Evolutionary conservation across 2,329 filamentous ascomycete genomes (phyloP), one percentile per base, ranked within the genome.

Genomic region (Tolypocladium cylindrosporum): DNA sequence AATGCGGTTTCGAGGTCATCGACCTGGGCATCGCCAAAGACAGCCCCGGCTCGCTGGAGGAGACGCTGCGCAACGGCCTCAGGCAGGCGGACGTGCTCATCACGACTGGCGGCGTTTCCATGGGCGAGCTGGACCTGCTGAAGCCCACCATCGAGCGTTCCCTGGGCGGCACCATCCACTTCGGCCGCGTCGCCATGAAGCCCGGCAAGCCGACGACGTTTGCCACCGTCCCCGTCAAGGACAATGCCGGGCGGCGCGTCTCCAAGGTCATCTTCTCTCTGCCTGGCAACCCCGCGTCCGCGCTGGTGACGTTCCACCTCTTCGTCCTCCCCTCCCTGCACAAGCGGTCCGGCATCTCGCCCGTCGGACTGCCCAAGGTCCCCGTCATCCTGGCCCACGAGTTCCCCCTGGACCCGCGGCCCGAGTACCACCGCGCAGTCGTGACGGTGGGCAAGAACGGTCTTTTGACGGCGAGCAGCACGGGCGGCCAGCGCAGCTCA

Each of bases 121-220:
- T 99, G 94, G 94, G 94, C 58, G 94, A 99, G 74, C 84, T 97
- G 2, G 94, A 99, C 72, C 86, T 99, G 9, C 83, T 99, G 24
- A 99, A 99, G 71, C 93, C 94, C 0, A 97, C 93, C 0, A 90
- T 99, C 66, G 94, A 97, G 76, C 87, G 93, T 48, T 80, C 86
- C 1, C 82, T 99, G 1, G 91, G 91, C 58, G 94, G 94, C 9
- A 94, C 87, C 0, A 96, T 99, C 63, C 94, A 97, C 72, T 99
- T 99, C 66, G 94, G 94, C 31, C 88, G 94, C 3, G 94, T 99
- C 3, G 84, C 88, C 57, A 97, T 99, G 94, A 99, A 99, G 76
- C 94, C 94, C 0, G 94, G 94, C 5, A 99, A 97, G 73, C 94
- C 94, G 2, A 97, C 92, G 0, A 99, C 94, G 0, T 99, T 99